Conservation (phyloP, 306 rosid genomes). For the Malus sylvestris region DNA sequence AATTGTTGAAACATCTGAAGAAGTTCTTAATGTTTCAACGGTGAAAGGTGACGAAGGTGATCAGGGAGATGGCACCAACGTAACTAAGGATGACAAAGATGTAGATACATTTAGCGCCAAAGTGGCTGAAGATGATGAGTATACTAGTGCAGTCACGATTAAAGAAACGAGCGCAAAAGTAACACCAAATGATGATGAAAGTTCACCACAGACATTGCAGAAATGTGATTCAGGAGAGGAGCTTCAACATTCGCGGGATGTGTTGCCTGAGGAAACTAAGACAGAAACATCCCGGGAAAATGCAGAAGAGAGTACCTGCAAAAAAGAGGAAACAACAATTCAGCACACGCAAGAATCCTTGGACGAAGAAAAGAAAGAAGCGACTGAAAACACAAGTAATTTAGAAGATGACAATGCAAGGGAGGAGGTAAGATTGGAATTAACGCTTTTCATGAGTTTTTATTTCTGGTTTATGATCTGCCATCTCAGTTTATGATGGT, state of each 20-base stretch:
- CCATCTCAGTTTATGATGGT: not conserved
- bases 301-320: not conserved
- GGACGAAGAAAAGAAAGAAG: constrained; percentile 16
- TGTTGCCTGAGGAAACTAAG: constrained; percentile 3
- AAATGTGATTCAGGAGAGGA: constrained; percentile 14
- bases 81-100: constrained; percentile 7
- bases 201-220: constrained; percentile 4
- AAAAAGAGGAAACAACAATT: constrained; percentile 11
- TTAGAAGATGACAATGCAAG: not conserved
- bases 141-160: not conserved
- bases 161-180: not conserved
- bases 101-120: constrained; percentile 1
- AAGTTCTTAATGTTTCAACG: not conserved
- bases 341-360: constrained; percentile 1
- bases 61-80: constrained; percentile 1
- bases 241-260: constrained; percentile 11
- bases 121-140: not conserved
- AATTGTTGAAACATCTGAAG: constrained; percentile 1
- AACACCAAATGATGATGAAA: constrained; percentile 10
- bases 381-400: not conserved
- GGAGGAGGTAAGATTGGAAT: constrained; percentile 20
- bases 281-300: constrained; percentile 10
- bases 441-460: not conserved
- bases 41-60: constrained; percentile 1
- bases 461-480: not conserved